These are phyloP conservation scores for Tylopilus sp. DNA, from an alignment of 768 basidiomycete species.

Conservation along the genomic window DNA sequence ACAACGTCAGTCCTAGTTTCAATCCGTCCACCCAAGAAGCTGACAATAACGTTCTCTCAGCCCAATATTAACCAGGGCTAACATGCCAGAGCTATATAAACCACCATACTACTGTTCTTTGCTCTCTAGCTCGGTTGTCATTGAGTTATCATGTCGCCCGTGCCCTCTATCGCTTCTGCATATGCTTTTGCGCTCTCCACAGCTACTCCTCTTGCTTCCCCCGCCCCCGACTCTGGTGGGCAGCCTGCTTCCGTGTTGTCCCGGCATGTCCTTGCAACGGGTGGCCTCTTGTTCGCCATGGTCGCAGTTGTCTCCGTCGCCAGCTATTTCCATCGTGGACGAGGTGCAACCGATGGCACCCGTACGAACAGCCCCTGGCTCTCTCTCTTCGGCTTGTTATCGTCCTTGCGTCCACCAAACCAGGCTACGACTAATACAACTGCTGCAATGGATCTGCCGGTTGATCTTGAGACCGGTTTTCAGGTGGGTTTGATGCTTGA, in stretches of 20 bases:
- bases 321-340: conserved; percentile 15
- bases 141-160: background rate
- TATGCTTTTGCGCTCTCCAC: too few relatives aligned
- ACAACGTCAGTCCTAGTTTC: background rate
- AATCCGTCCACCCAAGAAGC: background rate
- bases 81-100: background rate
- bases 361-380: conserved; percentile 5
- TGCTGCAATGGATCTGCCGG: background rate
- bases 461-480: conserved; percentile 12
- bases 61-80: conserved; percentile 5
- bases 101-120: background rate
- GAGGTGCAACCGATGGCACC: too few relatives aligned
- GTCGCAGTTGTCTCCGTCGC: conserved; percentile 12
- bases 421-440: too few relatives aligned
- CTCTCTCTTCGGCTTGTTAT: conserved; percentile 2
- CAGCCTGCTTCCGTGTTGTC: too few relatives aligned
- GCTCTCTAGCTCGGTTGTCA: background rate
- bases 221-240: background rate
- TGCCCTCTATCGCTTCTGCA: too few relatives aligned
- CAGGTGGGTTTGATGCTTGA: too few relatives aligned
- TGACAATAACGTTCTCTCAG: conserved; percentile 13
- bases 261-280: too few relatives aligned
- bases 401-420: too few relatives aligned
- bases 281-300: too few relatives aligned
- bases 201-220: background rate